These are phyloP conservation scores for Astrocystis sublimbata DNA, from an alignment of 495 filamentous ascomycete species.

Conservation along the genomic window DNA sequence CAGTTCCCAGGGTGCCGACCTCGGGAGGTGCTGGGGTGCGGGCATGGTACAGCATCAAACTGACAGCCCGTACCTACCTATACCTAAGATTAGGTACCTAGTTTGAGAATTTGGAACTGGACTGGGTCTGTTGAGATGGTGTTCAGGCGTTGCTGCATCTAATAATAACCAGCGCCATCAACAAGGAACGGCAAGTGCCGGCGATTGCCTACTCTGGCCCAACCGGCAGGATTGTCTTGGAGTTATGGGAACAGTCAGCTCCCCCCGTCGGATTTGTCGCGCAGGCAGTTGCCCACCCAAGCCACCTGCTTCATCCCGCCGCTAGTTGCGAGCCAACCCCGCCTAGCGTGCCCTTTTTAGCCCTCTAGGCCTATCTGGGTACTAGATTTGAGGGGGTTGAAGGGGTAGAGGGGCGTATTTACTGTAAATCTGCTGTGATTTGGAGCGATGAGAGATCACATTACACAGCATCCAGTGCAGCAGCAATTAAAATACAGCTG, in stretches of 20 bases:
- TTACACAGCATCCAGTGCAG: background rate
- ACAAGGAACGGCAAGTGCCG: background rate
- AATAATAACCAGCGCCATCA: background rate
- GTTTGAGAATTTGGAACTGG: background rate
- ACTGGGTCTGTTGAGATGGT: background rate
- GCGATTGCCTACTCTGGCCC: conserved; percentile 17
- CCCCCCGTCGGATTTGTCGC: background rate
- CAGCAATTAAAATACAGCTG: background rate
- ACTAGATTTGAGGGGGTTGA: too few species aligned
- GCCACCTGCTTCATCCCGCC: background rate
- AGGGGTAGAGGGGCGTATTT: background rate
- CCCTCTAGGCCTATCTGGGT: background rate
- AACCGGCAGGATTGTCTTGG: conserved; percentile 2
- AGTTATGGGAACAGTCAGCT: conserved; percentile 17
- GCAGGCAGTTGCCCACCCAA: background rate
- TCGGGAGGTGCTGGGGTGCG: too few species aligned
- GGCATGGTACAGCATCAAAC: background rate
- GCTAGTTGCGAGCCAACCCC: background rate
- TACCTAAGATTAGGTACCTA: background rate
- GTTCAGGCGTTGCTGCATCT: background rate
- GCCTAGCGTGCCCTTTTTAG: background rate
- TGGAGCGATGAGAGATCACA: background rate
- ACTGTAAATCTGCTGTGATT: too few species aligned
- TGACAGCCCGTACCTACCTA: background rate
- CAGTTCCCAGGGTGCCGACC: too few species aligned